Base-by-base conservation (phyloP, 1,284 basidiomycete genomes). In the Thecaphora frezii region DNA sequence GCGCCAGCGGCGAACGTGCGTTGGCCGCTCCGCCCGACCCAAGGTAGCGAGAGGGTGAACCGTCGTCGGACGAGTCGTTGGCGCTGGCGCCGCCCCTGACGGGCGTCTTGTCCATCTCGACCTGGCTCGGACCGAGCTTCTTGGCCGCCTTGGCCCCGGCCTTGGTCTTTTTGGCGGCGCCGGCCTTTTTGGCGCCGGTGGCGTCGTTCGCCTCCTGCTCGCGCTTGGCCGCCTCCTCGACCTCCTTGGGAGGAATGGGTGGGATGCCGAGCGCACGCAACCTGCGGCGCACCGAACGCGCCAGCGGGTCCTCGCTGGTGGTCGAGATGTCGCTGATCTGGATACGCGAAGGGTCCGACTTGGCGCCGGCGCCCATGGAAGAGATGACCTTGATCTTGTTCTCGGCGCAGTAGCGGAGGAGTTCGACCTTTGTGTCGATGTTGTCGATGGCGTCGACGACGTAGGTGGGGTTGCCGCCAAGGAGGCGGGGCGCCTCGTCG, bases 331-430 rank as follows among this genome's bases (percentile, higher is more conserved):
- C 94, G 54, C 88, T 83, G 57, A 98, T 96, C 80, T 97, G 94
- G 24, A 98, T 86, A 28, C 93, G 85, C 5, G 93, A 96, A 0
- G 96, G 93, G 78, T 99, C 96, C 58, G 85, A 85, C 81, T 98
- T 99, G 8, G 93, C 90, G n/a, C 93, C 89, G 1, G 94, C 91
- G 40, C 96, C 96, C 91, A 98, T 96, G 19, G 91, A 92, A 1
- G 93, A 90, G 80, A 98, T 96, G 52, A 76, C 73, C 37, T 65
- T 65, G 58, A 78, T 71, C 36, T 66, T 50, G 51, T 71, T 55
- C 44, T 63, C 50, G 36, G 71, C 69, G 49, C 75, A 77, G 62
- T 71, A 78, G 37, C 54, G 58, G 37, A 78, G 48, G n/a, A 78
- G 60, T 16, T 74, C 76, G 5, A 78, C 72, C 80, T 97, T 97